These are phyloP conservation scores for Fomitopsis betulina DNA, from an alignment of 1,284 basidiomycete genomes.

Conservation along the genomic window DNA sequence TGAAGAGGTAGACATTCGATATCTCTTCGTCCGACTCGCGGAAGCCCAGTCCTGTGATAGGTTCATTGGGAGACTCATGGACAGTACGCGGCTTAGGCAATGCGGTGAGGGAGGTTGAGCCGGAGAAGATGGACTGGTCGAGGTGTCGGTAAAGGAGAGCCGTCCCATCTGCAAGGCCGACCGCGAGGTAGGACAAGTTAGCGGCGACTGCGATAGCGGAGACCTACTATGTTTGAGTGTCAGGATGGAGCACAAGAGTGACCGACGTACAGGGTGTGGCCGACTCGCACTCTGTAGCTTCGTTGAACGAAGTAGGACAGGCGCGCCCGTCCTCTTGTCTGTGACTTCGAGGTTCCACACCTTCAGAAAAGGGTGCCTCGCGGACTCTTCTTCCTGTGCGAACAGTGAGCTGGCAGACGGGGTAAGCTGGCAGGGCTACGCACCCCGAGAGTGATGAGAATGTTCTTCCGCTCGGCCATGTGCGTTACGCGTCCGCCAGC, in stretches of 20 bases:
- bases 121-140: constrained; percentile 77
- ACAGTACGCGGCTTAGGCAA: constrained; percentile 79
- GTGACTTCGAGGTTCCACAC: constrained; percentile 82
- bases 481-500: constrained; percentile 76
- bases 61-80: constrained; percentile 78
- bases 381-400: constrained; percentile 70
- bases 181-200: constrained; percentile 81
- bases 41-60: constrained; percentile 91
- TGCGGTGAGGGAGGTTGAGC: constrained; percentile 55
- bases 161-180: constrained; percentile 93
- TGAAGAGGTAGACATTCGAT: constrained; percentile 67
- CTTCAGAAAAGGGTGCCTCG: constrained; percentile 77
- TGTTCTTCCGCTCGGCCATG: constrained; percentile 73
- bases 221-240: constrained; percentile 43
- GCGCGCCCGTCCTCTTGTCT: constrained; percentile 69
- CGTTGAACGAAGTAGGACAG: constrained; percentile 69
- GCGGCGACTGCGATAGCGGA: constrained; percentile 79
- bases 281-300: constrained; percentile 75
- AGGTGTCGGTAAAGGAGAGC: constrained; percentile 90
- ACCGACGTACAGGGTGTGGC: constrained; percentile 72
- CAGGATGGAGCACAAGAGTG: background rate
- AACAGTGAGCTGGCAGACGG: background rate
- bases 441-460: constrained; percentile 84
- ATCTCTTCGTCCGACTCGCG: constrained; percentile 55
- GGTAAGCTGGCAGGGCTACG: constrained; percentile 24